Percentiles rank a stretch among this genome's conserved stretches.
These are phyloP conservation scores for Volvariella surrecta DNA, from an alignment of 1,284 basidiomycete species.

Conservation along the genomic window DNA sequence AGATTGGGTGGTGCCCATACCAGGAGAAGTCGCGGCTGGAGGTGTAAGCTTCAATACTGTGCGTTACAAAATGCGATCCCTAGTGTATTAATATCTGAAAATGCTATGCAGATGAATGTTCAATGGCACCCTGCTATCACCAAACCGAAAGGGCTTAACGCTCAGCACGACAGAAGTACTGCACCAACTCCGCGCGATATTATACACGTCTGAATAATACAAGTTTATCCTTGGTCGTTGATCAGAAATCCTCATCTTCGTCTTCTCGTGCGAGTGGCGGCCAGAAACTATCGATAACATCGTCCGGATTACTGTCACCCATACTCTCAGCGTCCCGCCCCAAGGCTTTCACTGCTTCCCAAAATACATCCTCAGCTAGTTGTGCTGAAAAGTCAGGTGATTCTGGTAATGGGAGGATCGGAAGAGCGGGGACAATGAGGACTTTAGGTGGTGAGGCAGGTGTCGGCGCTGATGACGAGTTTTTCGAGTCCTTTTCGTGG, in stretches of 20 bases:
- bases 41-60: no score
- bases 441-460: slow-evolving; percentile 10
- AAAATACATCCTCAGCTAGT: slow-evolving; percentile 57
- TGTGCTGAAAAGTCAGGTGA: slow-evolving; percentile 48
- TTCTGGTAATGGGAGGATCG: slow-evolving; percentile 38
- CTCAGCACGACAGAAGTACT: no score
- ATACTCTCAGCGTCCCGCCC: slow-evolving; percentile 8
- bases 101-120: no score
- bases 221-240: no score
- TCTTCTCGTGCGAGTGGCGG: slow-evolving; percentile 29
- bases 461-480: slow-evolving; percentile 2
- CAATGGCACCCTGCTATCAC: no score
- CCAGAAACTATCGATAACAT: slow-evolving; percentile 29
- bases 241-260: slow-evolving; percentile 32
- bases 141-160: no score
- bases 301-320: slow-evolving; percentile 10
- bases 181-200: no score
- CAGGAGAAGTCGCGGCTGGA: no score
- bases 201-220: no score
- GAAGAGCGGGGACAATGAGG: slow-evolving; percentile 30
- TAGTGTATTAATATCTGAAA: no score
- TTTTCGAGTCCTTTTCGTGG: slow-evolving; percentile 10
- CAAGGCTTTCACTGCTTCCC: slow-evolving; percentile 33
- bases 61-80: no score
- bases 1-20: no score